Evolutionary conservation across 768 basidiomycete genomes (phyloP), one percentile per base, ranked within the genome.

Genomic region (Artomyces pyxidatus): DNA sequence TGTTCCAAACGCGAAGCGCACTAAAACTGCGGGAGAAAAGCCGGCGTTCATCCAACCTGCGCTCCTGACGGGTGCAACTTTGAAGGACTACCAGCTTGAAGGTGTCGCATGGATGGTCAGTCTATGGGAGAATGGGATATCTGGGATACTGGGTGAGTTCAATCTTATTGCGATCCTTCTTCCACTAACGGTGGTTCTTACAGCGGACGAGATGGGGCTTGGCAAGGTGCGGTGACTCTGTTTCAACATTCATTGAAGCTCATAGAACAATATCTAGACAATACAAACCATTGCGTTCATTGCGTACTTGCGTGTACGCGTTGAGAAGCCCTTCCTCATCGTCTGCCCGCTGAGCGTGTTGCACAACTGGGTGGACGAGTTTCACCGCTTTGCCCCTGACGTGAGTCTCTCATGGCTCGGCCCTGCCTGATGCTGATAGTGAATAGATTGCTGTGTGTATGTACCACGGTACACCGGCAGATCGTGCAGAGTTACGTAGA

Each of bases 81-180:
- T 98, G 52, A 91, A 92, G 60, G 77, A 84, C 28, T 97, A 96
- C 62, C 95, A 99, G 62, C 76, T 97, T 2, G 88, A 93, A 44
- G 95, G 95, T 0, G 77, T 96, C 14, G 88, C 94, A 53, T 97
- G 95, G 95, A 88, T 96, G 88, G 83, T 87, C 1, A 82, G 82
- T 10, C 66, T 96, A 14, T 84, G 90, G 62, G 78, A 87, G 65
- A 92, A 91, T 57, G 88, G 88, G 0, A 84, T 89, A 19, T 83
- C 81, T 0, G 88, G 88, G 0, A 89, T 89, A 50, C 57, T 89
- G 35, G 85, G 84, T 85, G 51, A 29, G 76, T 48, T 12, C 29
- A 19, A 21, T 16, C 43, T 7, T 37, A 21, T n/a, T n/a, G n/a
- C n/a, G n/a, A n/a, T n/a, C n/a, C n/a, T n/a, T n/a, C n/a, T n/a